Evolutionary conservation across 140 eudicot genomes (phyloP), one percentile per base, ranked within the genome.

Genomic region (Flaveria floridana): DNA sequence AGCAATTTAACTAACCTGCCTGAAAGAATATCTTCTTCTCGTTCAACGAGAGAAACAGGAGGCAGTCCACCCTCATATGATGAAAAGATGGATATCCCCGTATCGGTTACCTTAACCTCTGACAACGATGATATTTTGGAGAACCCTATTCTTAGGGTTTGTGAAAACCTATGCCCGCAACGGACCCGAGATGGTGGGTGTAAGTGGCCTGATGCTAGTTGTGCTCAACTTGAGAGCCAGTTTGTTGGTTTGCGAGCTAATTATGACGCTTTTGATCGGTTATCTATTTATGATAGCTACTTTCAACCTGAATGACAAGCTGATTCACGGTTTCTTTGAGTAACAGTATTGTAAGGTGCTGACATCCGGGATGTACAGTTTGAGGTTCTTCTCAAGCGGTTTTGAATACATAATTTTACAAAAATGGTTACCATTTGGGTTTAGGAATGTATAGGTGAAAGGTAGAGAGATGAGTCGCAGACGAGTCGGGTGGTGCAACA

Each of bases 191-290:
- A 95, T 9, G 99, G 98, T 68, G 87, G 87, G 74, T 95, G 97
- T 66, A 84, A 88, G 83, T 95, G 96, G 96, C 99, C 99, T 0
- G 84, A 91, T 76, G 89, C 95, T 73, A 96, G 95, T 65, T 95
- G 99, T 84, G 96, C 99, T 63, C 97, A 87, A 75, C 71, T 79
- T 37, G 96, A 90, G 55, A 91, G 97, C 78, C 97, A 95, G 52
- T 91, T 95, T 81, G 86, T 95, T 21, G 99, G 97, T 5, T 73
- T 95, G 70, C 86, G 84, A 79, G 97, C 97, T 21, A 85, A 95
- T 47, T 95, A 84, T 82, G 96, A 91, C 65, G 97, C 97, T 68
- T 91, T 95, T 84, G 99, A 95, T 64, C 87, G 83, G 74, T 78
- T 95, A 34, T 91, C 96, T 65, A 88, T 95, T 18, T 82, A 88